These are phyloP conservation scores for Medicago truncatula DNA, from an alignment of 306 rosid genomes.

Conservation along the genomic window DNA sequence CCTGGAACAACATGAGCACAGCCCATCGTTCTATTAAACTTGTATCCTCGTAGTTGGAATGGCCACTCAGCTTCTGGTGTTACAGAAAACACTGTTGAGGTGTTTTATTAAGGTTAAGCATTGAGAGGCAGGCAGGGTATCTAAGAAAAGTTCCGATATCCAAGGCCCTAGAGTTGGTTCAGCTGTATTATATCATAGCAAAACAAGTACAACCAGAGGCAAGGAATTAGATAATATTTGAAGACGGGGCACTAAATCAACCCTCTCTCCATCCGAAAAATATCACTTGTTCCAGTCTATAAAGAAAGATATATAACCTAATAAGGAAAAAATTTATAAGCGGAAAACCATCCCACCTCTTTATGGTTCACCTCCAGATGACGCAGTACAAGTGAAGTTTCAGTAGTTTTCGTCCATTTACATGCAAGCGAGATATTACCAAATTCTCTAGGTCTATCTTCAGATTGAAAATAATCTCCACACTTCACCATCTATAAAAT, in stretches of 20 bases:
- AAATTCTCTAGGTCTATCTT: slow-evolving; percentile 86
- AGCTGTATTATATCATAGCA: slow-evolving; percentile 1
- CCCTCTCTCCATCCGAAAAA: not conserved
- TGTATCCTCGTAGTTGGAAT: not conserved
- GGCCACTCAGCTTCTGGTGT: slow-evolving; percentile 10
- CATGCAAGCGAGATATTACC: slow-evolving; percentile 70
- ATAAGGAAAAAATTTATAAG: not conserved
- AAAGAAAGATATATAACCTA: slow-evolving; percentile 35
- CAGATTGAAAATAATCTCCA: slow-evolving; percentile 92
- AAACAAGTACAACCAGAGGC: slow-evolving; percentile 10
- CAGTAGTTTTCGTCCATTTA: slow-evolving; percentile 72
- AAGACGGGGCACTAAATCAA: not conserved
- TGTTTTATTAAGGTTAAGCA: slow-evolving; percentile 17
- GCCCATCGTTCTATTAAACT: slow-evolving; percentile 8
- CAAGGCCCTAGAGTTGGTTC: slow-evolving; percentile 24
- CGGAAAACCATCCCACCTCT: slow-evolving; percentile 61
- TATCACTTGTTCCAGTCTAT: not conserved
- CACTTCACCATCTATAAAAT: slow-evolving; percentile 69
- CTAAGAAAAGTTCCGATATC: slow-evolving; percentile 1
- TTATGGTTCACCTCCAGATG: slow-evolving; percentile 70
- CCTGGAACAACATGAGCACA: slow-evolving; percentile 19
- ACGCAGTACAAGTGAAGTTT: slow-evolving; percentile 68
- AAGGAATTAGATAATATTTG: slow-evolving; percentile 15
- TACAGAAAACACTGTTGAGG: not conserved
- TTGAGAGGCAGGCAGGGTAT: slow-evolving; percentile 17